phyloP scores from a whole-genome alignment of 2,329 filamentous ascomycete species.

The Trichoderma breve region DNA sequence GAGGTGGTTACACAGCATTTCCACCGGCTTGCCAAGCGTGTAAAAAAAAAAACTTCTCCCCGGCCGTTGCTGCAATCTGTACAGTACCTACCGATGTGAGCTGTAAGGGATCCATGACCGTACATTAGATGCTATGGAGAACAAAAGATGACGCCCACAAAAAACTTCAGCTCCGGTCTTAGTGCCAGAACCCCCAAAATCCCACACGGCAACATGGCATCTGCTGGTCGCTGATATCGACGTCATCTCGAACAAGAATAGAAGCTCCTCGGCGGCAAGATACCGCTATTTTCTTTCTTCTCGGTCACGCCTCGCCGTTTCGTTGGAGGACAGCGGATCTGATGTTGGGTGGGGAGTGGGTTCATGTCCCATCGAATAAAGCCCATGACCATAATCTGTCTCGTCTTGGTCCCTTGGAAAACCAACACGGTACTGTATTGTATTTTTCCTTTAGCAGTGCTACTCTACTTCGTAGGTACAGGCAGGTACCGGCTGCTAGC shows the following conservation, averaged over 20 bases:
- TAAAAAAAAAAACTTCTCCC: background rate
- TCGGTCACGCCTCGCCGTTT: background rate
- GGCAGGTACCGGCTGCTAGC: background rate
- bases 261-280: background rate
- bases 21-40: background rate
- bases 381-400: background rate
- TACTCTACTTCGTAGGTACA: background rate
- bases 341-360: background rate
- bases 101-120: background rate
- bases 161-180: slow-evolving; percentile 4
- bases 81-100: background rate
- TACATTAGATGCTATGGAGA: background rate
- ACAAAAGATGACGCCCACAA: background rate
- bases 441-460: background rate
- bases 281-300: background rate
- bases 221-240: slow-evolving; percentile 2
- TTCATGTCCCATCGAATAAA: background rate
- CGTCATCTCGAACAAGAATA: slow-evolving; percentile 13
- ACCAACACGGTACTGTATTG: background rate
- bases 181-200: background rate
- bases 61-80: background rate
- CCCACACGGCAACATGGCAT: slow-evolving; percentile 12
- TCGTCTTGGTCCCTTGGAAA: background rate
- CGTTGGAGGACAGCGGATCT: background rate
- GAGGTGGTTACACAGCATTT: slow-evolving; percentile 15